These are phyloP conservation scores for Fusarium pseudonygamai DNA, from an alignment of 2,329 filamentous ascomycete species.

Conservation along the genomic window DNA sequence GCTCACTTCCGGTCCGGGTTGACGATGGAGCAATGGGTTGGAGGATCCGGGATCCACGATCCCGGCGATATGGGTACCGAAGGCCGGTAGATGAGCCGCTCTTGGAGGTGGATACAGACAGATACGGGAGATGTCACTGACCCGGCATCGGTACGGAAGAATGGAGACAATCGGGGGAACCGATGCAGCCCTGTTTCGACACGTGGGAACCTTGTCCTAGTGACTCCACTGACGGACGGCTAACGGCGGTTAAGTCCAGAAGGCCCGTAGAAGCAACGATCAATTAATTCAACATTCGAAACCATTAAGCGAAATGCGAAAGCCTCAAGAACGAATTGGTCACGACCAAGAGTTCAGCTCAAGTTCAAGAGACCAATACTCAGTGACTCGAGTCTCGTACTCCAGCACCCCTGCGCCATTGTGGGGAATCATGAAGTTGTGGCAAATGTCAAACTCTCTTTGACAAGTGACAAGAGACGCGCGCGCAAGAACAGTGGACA, in stretches of 20 bases:
- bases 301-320: background rate
- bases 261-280: background rate
- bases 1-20: slow-evolving; percentile 43
- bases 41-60: slow-evolving; percentile 37
- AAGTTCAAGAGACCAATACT: background rate
- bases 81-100: background rate
- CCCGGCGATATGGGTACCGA: slow-evolving; percentile 22
- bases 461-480: background rate
- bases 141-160: slow-evolving; percentile 16
- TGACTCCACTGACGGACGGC: slow-evolving; percentile 12
- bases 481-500: slow-evolving; percentile 12
- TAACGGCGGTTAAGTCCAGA: slow-evolving; percentile 17
- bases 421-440: slow-evolving; percentile 32
- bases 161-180: slow-evolving; percentile 17
- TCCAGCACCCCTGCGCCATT: slow-evolving; percentile 13
- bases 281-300: background rate
- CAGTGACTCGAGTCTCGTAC: background rate
- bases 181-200: slow-evolving; percentile 26
- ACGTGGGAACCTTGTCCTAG: slow-evolving; percentile 27
- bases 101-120: slow-evolving; percentile 1
- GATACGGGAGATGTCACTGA: background rate
- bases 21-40: slow-evolving; percentile 43
- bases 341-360: background rate
- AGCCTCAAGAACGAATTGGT: background rate
- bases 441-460: background rate